phyloP scores from a whole-genome alignment of 805 yeast genomes.

The Lipomyces orientalis region DNA sequence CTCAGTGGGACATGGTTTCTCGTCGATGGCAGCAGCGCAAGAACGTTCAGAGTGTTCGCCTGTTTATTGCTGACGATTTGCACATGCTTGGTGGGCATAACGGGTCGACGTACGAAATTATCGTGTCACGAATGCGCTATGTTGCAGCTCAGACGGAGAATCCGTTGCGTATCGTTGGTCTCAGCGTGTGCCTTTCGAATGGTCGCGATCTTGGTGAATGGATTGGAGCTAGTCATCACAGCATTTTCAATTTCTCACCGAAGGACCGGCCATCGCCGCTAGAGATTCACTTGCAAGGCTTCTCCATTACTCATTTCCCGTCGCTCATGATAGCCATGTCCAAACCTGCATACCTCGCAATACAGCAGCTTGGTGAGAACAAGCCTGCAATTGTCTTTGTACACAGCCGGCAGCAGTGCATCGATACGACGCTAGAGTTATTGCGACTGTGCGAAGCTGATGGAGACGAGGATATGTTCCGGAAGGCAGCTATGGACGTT shows the following conservation, averaged over 20 bases:
- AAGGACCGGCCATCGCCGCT: conserved; percentile 61
- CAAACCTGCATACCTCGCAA: conserved; percentile 54
- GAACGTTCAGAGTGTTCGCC: conserved; percentile 66
- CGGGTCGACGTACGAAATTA: conserved; percentile 72
- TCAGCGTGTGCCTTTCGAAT: conserved; percentile 72
- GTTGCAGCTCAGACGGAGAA: conserved; percentile 69
- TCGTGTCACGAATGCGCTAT: conserved; percentile 72
- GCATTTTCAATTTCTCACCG: conserved; percentile 74
- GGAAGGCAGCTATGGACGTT: conserved; percentile 49
- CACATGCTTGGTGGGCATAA: conserved; percentile 66
- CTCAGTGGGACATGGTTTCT: conserved; percentile 72
- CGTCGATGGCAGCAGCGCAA: conserved; percentile 84
- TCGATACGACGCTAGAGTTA: conserved; percentile 58
- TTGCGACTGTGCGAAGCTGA: conserved; percentile 47
- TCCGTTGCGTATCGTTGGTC: conserved; percentile 66
- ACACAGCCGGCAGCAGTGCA: conserved; percentile 59
- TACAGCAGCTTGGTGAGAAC: conserved; percentile 45
- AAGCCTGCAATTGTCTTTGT: conserved; percentile 59
- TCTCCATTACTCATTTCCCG: conserved; percentile 56
- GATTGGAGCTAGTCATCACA: conserved; percentile 70
- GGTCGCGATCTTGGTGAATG: conserved; percentile 83
- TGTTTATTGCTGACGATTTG: conserved; percentile 74
- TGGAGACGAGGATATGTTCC: conserved; percentile 50
- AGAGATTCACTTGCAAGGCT: conserved; percentile 58
- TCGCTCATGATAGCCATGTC: conserved; percentile 60